A percentile compares a stretch with the other conserved stretches of the same genome.
Evolutionary conservation across 2,329 filamentous ascomycete species (phyloP).

Genomic region (Penicillium polonicum): DNA sequence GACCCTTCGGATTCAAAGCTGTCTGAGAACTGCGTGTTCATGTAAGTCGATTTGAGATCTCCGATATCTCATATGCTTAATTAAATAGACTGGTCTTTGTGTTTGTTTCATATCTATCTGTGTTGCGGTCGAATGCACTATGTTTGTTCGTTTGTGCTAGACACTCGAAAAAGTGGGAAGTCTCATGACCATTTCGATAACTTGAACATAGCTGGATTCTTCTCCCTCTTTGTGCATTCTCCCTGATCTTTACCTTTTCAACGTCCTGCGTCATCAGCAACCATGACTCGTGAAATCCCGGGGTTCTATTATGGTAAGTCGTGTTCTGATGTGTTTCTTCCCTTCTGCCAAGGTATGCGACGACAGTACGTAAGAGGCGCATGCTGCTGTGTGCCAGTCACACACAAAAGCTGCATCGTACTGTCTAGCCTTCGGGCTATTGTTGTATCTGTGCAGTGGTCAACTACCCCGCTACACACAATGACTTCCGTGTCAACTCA

Average conservation of each 20-base stretch:
- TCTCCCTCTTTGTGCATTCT: background rate
- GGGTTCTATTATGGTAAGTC: conserved; percentile 37
- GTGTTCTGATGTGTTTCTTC: background rate
- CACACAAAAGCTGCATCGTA: background rate
- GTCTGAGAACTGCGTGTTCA: background rate
- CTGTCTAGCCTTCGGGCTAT: background rate
- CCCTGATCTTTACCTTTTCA: background rate
- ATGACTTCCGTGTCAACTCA: background rate
- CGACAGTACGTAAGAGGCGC: background rate
- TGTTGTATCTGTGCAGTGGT: background rate
- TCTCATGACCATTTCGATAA: background rate
- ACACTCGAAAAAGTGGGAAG: conserved; percentile 5
- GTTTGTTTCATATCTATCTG: background rate
- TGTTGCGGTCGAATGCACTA: background rate
- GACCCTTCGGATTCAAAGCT: background rate
- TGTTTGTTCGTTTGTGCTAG: background rate
- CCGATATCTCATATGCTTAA: background rate
- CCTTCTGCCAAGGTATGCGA: background rate
- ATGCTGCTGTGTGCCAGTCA: background rate
- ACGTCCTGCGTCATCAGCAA: background rate
- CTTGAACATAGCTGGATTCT: conserved; percentile 1
- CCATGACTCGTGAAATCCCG: conserved; percentile 34
- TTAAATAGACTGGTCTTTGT: background rate
- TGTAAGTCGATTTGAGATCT: background rate
- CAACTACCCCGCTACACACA: background rate